phyloP scores from a whole-genome alignment of 306 rosid genomes.

The Cyamopsis tetragonoloba region DNA sequence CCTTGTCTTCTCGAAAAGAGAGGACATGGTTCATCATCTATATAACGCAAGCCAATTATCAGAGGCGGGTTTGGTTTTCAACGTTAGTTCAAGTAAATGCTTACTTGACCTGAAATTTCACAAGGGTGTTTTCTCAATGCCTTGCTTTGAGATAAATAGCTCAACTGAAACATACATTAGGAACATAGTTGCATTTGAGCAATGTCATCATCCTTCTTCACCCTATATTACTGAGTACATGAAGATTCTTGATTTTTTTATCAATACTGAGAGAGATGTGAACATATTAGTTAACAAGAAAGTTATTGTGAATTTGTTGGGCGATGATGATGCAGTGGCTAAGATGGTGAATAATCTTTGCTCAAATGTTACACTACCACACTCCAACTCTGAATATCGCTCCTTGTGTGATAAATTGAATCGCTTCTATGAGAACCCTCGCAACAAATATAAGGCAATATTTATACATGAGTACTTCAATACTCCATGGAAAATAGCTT shows the following conservation, averaged over 20 bases:
- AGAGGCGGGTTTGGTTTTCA: slow-evolving; percentile 31
- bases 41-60: slow-evolving; percentile 1
- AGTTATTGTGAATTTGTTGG: not conserved
- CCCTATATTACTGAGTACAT: slow-evolving; percentile 19
- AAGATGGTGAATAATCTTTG: slow-evolving; percentile 4
- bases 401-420: not conserved
- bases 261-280: slow-evolving; percentile 1
- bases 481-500: not conserved
- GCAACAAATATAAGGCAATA: not conserved
- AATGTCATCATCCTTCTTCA: slow-evolving; percentile 6
- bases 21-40: not conserved
- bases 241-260: slow-evolving; percentile 13
- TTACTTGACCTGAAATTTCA: slow-evolving; percentile 27
- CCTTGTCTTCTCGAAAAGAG: not conserved
- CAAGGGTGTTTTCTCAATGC: slow-evolving; percentile 30
- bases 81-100: slow-evolving; percentile 5
- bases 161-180: slow-evolving; percentile 13
- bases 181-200: slow-evolving; percentile 40
- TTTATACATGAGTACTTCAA: not conserved
- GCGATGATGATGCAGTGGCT: slow-evolving; percentile 19
- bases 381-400: not conserved
- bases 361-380: not conserved
- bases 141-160: not conserved
- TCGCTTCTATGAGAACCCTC: not conserved
- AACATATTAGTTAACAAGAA: not conserved